Evolutionary conservation across 768 basidiomycete species (phyloP), one percentile per base, ranked within the genome.

Genomic region (Crucibulum laeve): DNA sequence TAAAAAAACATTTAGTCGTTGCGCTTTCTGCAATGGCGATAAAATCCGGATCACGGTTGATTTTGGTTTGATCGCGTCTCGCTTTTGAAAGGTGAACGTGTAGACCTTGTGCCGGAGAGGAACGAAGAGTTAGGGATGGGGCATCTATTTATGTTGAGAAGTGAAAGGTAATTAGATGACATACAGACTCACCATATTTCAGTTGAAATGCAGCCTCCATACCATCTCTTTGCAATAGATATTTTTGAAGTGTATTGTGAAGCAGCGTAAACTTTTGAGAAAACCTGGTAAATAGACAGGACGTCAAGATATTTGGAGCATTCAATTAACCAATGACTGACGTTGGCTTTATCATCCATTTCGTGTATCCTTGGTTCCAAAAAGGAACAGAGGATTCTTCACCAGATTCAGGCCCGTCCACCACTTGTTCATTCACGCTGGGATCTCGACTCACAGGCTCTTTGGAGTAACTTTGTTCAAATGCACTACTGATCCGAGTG

Each of bases 121-220:
- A 76, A 28, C 87, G 80, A 35, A 92, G 69, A 10, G 86, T 82
- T 48, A 91, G 55, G 10, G 89, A 89, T 18, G 84, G 79, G 1
- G 82, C 76, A 61, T 68, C 89, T 91, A 32, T 42, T 18, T 14
- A 32, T 7, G 36, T n/a, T 21, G 15, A 23, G 13, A 46, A 42
- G 13, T 34, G 25, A 33, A 13, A 36, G 14, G 30, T 13, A 17
- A n/a, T 5, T 25, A 6, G 25, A 21, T n/a, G 4, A 30, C 22
- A 42, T 8, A 30, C 51, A 23, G 30, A 45, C 69, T 48, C 39
- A 86, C 89, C 66, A 52, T 80, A 84, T 50, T 60, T 62, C 3
- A 53, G 51, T 50, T 79, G 84, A 17, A 90, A 59, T 13, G 64
- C 61, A 22, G 52, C 56, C 56, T 91, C 80, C 21, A 91, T 55